Conservation (phyloP, 208 protist genomes). For the Leishmania mexicana region DNA sequence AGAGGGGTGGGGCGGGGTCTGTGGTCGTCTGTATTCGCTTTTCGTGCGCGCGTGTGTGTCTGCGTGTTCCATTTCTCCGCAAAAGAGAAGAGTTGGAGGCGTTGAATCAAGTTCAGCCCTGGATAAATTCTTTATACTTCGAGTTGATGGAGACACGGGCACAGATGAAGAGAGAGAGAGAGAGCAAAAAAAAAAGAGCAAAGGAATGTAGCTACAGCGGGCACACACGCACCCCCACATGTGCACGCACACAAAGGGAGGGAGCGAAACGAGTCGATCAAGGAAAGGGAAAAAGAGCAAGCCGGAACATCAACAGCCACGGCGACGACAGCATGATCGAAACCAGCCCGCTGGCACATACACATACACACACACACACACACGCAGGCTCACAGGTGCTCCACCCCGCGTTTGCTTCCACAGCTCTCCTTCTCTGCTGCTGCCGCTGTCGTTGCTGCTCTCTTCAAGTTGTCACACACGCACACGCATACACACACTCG, state of each 20-base stretch:
- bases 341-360: not conserved
- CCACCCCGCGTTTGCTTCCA: not conserved
- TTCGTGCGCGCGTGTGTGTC: no score
- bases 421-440: not conserved
- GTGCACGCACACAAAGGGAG: not conserved
- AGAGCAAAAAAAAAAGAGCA: conserved; percentile 6
- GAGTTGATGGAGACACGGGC: not conserved
- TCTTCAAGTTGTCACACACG: not conserved
- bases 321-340: not conserved
- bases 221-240: not conserved
- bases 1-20: not conserved
- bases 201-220: not conserved
- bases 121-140: not conserved
- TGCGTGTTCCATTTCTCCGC: not conserved
- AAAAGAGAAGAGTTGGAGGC: not conserved
- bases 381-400: not conserved
- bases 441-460: not conserved
- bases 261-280: not conserved
- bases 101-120: not conserved
- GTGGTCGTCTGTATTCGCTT: not conserved
- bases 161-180: not conserved
- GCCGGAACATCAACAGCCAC: not conserved
- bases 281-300: not conserved
- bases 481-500: not conserved
- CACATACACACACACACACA: not conserved